These are phyloP conservation scores for Gossypium gossypioides DNA, from an alignment of 441 rosid genomes.

Conservation along the genomic window DNA sequence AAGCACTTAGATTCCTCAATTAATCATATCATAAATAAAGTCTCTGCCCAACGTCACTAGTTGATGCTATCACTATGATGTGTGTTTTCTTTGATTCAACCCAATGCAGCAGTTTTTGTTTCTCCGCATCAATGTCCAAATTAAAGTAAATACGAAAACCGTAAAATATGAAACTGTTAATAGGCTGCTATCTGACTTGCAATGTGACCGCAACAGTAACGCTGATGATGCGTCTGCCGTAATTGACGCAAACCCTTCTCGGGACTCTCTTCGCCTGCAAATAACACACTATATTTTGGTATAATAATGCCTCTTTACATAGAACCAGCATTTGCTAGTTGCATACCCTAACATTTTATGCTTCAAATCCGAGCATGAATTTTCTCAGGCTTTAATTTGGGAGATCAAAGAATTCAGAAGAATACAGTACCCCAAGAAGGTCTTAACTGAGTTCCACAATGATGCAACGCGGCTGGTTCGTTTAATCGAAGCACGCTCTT, in stretches of 20 bases:
- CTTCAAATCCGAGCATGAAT: not conserved
- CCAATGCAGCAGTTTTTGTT: not conserved
- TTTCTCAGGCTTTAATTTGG: not conserved
- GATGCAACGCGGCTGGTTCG: slow-evolving; percentile 26
- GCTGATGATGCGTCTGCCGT: slow-evolving; percentile 18
- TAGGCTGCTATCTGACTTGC: slow-evolving; percentile 22
- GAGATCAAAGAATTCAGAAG: not conserved
- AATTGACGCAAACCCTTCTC: slow-evolving; percentile 43
- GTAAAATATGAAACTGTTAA: slow-evolving; percentile 17
- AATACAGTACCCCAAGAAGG: slow-evolving; percentile 41
- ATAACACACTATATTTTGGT: not conserved
- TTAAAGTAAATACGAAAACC: slow-evolving; percentile 25
- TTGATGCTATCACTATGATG: not conserved
- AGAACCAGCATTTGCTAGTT: not conserved
- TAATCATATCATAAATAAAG: not conserved
- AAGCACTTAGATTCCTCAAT: not conserved
- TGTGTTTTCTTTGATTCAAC: slow-evolving; percentile 6
- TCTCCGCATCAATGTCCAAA: slow-evolving; percentile 19
- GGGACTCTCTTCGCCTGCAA: slow-evolving; percentile 34
- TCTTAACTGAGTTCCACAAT: slow-evolving; percentile 47
- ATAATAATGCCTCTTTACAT: too few species aligned
- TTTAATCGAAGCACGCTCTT: slow-evolving; percentile 20
- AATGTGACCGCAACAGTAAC: slow-evolving; percentile 8
- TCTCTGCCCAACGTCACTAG: not conserved
- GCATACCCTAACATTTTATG: not conserved